phyloP scores from a whole-genome alignment of 345 rosid species.

The Rhizophora mangle region DNA sequence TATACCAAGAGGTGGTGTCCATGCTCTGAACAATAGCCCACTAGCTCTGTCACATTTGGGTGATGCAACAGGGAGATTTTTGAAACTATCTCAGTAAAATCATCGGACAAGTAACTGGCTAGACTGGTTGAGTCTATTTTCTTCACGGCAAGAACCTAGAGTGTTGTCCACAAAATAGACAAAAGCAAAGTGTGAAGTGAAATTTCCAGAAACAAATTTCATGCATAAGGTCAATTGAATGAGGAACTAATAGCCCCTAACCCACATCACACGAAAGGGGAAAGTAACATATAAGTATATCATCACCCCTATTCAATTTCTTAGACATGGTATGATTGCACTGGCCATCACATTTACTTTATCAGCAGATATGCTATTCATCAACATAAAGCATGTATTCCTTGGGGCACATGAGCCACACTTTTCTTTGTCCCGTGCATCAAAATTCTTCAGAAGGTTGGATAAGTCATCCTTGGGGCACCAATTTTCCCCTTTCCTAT shows the following conservation, averaged over 20 bases:
- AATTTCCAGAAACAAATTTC: neutral
- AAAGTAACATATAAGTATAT: too few species aligned
- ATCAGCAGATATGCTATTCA: neutral
- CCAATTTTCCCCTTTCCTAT: neutral
- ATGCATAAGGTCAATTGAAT: neutral
- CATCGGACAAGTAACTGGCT: conserved; percentile 59
- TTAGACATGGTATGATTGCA: neutral
- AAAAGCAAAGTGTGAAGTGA: conserved; percentile 5
- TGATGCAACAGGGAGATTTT: conserved; percentile 78
- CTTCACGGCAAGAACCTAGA: conserved; percentile 90
- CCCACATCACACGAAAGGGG: neutral
- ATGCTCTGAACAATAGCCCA: conserved; percentile 93
- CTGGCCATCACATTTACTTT: neutral
- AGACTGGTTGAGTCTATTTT: conserved; percentile 79
- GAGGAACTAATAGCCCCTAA: neutral
- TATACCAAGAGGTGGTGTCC: conserved; percentile 90
- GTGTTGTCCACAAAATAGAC: conserved; percentile 14
- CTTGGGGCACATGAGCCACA: too few species aligned
- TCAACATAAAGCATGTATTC: neutral
- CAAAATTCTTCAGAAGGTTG: too few species aligned
- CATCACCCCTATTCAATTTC: neutral
- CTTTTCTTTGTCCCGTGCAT: too few species aligned
- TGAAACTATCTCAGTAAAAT: conserved; percentile 76
- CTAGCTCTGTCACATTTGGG: conserved; percentile 78
- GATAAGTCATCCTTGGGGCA: too few species aligned